phyloP scores from a whole-genome alignment of 768 basidiomycete species.

The Trametes cingulata region DNA sequence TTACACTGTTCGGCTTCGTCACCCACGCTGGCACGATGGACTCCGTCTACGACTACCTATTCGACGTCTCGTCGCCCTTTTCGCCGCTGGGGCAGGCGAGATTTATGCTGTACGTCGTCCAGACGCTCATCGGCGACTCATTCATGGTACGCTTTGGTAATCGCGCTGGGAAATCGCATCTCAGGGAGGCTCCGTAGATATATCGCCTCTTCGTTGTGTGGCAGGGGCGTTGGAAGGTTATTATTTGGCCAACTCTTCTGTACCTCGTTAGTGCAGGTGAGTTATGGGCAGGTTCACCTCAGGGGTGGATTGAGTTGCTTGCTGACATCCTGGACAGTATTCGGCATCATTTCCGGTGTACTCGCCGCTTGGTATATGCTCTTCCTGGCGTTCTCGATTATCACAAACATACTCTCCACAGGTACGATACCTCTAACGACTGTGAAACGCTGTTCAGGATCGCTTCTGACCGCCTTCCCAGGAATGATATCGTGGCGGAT shows the following conservation, averaged over 20 bases:
- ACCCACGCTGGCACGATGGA: background rate
- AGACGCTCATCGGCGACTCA: slow-evolving; percentile 9
- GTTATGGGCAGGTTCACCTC: background rate
- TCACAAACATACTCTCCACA: background rate
- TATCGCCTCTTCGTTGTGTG: slow-evolving; percentile 18
- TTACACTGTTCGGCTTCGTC: slow-evolving; percentile 10
- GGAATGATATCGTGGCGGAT: slow-evolving; percentile 7
- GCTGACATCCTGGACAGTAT: background rate
- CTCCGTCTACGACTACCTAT: background rate
- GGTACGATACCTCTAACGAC: background rate
- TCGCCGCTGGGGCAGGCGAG: slow-evolving; percentile 11
- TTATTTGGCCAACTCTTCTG: slow-evolving; percentile 8
- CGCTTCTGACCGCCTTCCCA: background rate
- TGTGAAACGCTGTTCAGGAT: too few relatives aligned
- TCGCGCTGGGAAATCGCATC: background rate
- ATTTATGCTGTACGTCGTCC: slow-evolving; percentile 9
- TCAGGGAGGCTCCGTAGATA: background rate
- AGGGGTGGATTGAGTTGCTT: background rate
- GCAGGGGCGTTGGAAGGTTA: background rate
- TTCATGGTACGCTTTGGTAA: slow-evolving; percentile 6
- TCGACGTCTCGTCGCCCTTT: background rate
- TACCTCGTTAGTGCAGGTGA: slow-evolving; percentile 4
- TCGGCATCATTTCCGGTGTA: background rate
- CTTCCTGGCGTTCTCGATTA: background rate
- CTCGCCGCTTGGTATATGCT: background rate